Evolutionary conservation across 75 land plant genomes (phyloP).

Genomic region (Cunninghamia lanceolata): DNA sequence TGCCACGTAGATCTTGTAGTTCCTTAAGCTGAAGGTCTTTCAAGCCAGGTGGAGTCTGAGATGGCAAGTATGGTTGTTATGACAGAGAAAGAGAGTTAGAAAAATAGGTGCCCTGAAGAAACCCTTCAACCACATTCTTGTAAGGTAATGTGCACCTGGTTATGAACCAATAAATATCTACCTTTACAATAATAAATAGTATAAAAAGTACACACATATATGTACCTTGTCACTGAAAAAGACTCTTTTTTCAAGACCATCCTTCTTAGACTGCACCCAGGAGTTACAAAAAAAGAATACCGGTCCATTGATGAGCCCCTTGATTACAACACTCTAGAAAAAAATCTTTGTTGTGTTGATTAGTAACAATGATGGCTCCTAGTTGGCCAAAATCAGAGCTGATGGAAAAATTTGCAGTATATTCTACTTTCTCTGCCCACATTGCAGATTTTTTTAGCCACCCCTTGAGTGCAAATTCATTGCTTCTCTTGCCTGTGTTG

Average conservation of each 20-base stretch:
- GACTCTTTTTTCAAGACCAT: slow-evolving; percentile 47
- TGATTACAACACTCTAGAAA: slow-evolving; percentile 63
- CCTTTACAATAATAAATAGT: background rate
- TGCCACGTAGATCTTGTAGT: slow-evolving; percentile 59
- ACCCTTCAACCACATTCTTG: background rate
- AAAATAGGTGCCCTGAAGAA: background rate
- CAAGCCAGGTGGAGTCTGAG: slow-evolving; percentile 80
- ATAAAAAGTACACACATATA: background rate
- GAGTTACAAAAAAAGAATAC: slow-evolving; percentile 78
- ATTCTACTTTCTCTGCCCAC: slow-evolving; percentile 42
- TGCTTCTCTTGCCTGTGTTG: slow-evolving; percentile 41
- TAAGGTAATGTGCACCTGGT: background rate
- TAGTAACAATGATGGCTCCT: slow-evolving; percentile 73
- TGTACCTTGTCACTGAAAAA: slow-evolving; percentile 74
- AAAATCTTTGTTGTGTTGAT: slow-evolving; percentile 73
- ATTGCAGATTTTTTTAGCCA: slow-evolving; percentile 53
- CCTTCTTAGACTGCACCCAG: slow-evolving; percentile 71
- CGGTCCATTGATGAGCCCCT: slow-evolving; percentile 55
- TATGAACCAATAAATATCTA: background rate
- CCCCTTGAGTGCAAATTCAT: slow-evolving; percentile 37
- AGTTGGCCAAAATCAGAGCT: slow-evolving; percentile 74
- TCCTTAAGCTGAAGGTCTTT: slow-evolving; percentile 59
- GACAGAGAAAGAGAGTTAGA: background rate
- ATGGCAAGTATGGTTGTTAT: slow-evolving; percentile 63
- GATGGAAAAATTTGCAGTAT: slow-evolving; percentile 55